Evolutionary conservation across 352 stramenopile species (phyloP), one percentile per base, ranked within the genome.

Genomic region (Phytophthora niederhauseri): DNA sequence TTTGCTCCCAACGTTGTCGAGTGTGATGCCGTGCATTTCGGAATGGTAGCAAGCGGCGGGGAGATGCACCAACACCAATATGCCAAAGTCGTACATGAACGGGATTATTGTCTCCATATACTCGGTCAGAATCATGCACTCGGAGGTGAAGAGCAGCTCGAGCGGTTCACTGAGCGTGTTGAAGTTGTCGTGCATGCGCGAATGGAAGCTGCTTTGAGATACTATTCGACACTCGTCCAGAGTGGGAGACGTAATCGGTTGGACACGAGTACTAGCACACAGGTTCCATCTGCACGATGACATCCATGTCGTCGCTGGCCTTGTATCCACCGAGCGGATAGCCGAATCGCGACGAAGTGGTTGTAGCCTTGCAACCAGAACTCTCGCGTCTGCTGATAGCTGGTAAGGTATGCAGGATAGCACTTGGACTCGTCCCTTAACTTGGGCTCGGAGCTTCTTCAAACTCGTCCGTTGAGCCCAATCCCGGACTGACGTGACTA

Each of bases 31-130:
- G 12, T 31, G 38, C 2, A 65, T 36, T 4, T 77, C 50, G 2
- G 28, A 41, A 4, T 61, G 66, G 15, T 76, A 72, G 6, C 36
- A 22, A 5, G 54, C 52, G 34, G 72, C 81, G 0, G 66, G 70
- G 3, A 76, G 24, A 6, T 77, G 34, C 3, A 59, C 52, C 9
- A 73, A 14, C 7, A 70, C 62, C 0, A 36, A 19, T 0, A 69
- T 34, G 24, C 66, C 80, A 15, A 65, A 28, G 0, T 54, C 57
- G 36, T 73, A 73, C 12, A 80, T 17, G 8, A 78, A 50, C 5
- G 72, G 73, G 20, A 81, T 70, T n/a, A 68, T 24, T 15, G 38
- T 59, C 57, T 83, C 66, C 63, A 79, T 51, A 38, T 77, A 77
- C 54, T 83, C 72, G 19, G 64, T 59, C 8, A 78, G 50, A 15